These are phyloP conservation scores for Trichoderma semiorbis DNA, from an alignment of 2,329 filamentous ascomycete species.

Conservation along the genomic window DNA sequence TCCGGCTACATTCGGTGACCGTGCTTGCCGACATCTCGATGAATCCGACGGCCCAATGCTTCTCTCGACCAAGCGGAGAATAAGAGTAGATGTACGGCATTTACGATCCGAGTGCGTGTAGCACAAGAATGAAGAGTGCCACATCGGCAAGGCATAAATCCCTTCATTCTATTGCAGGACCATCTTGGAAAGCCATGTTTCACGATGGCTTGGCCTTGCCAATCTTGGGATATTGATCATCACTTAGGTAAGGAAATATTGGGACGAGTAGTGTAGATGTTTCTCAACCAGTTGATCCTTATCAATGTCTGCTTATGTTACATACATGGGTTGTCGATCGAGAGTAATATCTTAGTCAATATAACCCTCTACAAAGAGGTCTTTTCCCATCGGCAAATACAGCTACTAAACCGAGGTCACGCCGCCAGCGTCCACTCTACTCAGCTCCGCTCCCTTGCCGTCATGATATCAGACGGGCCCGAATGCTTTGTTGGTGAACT, in stretches of 20 bases:
- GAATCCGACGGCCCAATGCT: background rate
- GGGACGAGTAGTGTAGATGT: background rate
- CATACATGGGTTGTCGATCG: background rate
- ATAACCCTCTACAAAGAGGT: background rate
- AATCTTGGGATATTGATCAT: background rate
- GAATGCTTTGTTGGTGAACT: background rate
- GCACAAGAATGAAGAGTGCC: background rate
- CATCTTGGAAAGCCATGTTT: background rate
- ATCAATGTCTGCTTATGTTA: background rate
- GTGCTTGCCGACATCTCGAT: background rate
- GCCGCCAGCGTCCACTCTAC: background rate
- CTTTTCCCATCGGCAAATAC: background rate
- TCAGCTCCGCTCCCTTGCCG: background rate
- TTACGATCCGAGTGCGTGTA: background rate
- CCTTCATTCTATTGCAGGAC: background rate
- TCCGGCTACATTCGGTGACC: background rate
- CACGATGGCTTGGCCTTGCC: background rate
- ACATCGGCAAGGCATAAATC: background rate
- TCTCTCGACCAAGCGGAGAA: background rate
- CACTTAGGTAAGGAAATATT: background rate
- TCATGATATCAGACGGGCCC: background rate
- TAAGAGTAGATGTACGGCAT: background rate
- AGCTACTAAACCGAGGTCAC: background rate
- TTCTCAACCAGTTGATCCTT: background rate
- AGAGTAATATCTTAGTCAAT: background rate